Base-by-base conservation (phyloP, 2,329 filamentous ascomycete species). In the Chaetoscypha palmicola region DNA sequence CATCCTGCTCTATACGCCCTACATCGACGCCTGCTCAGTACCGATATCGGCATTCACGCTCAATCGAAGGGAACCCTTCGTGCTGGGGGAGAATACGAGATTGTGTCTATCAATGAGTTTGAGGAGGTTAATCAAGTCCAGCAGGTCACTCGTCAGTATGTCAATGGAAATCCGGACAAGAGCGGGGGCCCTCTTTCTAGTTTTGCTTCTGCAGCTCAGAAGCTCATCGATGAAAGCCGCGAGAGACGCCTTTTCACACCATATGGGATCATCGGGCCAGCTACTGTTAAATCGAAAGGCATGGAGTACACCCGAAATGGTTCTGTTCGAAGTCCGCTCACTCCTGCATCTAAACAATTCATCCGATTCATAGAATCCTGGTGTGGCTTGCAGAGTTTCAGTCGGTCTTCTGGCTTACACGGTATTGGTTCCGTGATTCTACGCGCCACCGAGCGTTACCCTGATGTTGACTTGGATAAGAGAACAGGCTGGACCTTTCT, bases 351-450 rank as follows among this genome's bases (percentile, higher is more conserved):
- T 7, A 7, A 7, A 7, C 24, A 28, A 28, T 47, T 48, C 20
- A 68, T 91, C 38, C 65, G 69, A 1, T 90, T 88, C 54, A 66
- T 92, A 38, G 77, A 88, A 58, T 71, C 78, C 34, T 89, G 83
- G 78, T 69, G 77, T 16, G 72, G 72, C 51, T 73, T 74, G 47
- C 64, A 68, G 36, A 68, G 75, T 33, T 82, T 85, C 44, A 62
- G 66, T 4, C 54, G 58, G 8, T 60, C 67, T 11, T 77, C 76
- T 5, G 68, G 69, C 3, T 68, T 83, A 28, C 72, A 81, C 48
- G 70, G 78, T 28, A 66, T 83, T 46, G 83, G 81, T 1, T 74
- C 83, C 3, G 63, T 76, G 10, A 70, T 92, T 26, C 61, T 92
- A 28, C 75, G 78, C 16, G 72, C 76, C 7, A 65, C 79, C 1